phyloP scores from a whole-genome alignment of 495 filamentous ascomycete genomes.

The Xylaria bambusicola region DNA sequence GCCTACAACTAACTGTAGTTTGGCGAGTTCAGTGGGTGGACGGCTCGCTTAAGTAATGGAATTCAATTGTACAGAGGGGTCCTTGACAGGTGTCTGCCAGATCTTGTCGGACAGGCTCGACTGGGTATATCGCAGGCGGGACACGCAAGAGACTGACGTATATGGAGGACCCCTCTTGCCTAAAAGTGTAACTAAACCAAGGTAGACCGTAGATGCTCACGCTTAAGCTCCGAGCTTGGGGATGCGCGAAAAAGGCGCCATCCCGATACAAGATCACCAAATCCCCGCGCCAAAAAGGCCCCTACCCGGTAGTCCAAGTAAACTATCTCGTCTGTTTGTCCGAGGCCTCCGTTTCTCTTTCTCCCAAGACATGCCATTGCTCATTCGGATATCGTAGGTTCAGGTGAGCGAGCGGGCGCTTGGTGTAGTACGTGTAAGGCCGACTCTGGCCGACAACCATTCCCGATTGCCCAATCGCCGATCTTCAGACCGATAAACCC shows the following conservation, averaged over 20 bases:
- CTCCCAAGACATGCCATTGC: neutral
- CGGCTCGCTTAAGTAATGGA: too few relatives aligned
- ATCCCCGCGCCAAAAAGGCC: neutral
- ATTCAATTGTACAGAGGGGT: neutral
- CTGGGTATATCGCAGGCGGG: too few relatives aligned
- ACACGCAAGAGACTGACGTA: neutral
- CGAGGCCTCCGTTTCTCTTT: too few relatives aligned
- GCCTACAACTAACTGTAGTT: too few relatives aligned
- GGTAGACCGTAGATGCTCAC: too few relatives aligned
- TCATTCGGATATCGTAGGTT: neutral
- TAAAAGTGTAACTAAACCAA: too few relatives aligned
- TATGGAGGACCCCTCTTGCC: neutral
- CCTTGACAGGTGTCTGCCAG: neutral
- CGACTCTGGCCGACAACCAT: neutral
- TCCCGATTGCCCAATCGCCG: slow-evolving; percentile 1
- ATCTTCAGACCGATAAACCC: neutral
- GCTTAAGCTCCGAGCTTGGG: neutral
- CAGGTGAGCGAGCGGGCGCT: too few relatives aligned
- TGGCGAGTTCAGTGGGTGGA: too few relatives aligned
- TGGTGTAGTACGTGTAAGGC: neutral
- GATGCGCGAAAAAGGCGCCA: slow-evolving; percentile 12
- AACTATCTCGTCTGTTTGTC: too few relatives aligned
- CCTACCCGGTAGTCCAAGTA: neutral
- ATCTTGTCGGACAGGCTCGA: neutral
- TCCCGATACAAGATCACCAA: slow-evolving; percentile 10